Conservation (phyloP, 768 basidiomycete species). For the Artomyces pyxidatus region DNA sequence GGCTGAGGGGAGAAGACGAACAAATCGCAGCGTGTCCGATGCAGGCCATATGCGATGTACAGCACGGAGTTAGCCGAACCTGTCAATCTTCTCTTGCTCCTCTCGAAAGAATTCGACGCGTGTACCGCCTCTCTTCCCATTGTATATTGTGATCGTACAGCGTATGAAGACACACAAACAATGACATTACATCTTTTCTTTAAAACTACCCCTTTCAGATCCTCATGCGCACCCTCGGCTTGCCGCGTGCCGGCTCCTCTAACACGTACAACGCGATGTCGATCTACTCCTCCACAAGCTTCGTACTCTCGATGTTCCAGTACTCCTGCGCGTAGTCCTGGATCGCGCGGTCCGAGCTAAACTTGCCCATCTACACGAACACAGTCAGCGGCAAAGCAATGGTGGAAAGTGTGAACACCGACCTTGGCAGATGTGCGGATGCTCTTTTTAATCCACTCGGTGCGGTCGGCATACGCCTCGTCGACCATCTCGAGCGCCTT, state of each 20-base stretch:
- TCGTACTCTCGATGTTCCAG: constrained; percentile 61
- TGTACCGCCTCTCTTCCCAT: no score
- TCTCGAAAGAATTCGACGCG: no score
- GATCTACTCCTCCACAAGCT: constrained; percentile 10
- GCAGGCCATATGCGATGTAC: no score
- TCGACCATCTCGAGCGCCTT: constrained; percentile 83
- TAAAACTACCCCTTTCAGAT: neutral
- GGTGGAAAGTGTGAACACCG: neutral
- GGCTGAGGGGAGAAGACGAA: no score
- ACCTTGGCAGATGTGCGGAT: constrained; percentile 78
- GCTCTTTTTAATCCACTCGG: constrained; percentile 89
- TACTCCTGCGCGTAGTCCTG: constrained; percentile 86
- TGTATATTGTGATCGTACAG: no score
- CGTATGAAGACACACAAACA: no score
- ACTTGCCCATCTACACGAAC: constrained; percentile 81
- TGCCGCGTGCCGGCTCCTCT: no score
- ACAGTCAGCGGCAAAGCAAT: neutral
- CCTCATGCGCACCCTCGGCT: no score
- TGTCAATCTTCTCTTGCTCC: no score
- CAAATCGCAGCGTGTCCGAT: no score
- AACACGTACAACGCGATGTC: constrained; percentile 2
- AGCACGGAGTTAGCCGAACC: no score
- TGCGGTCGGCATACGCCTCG: constrained; percentile 73
- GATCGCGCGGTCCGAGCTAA: constrained; percentile 91
- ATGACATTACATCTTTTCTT: no score